Evolutionary conservation across 495 filamentous ascomycete genomes (phyloP).

Genomic region (Aspergillus sparsus): DNA sequence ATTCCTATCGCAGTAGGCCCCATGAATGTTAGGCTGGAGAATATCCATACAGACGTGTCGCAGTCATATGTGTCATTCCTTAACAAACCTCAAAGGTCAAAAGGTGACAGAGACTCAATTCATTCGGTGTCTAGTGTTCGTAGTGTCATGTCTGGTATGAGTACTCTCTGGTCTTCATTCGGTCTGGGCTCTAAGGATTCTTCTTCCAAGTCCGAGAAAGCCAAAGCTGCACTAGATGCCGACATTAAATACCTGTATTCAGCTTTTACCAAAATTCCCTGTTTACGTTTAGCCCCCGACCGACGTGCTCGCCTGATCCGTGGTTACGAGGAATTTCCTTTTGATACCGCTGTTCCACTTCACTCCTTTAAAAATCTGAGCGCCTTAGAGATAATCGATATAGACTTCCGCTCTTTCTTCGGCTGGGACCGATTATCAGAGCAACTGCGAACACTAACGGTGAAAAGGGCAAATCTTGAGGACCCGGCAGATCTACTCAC

Average conservation of each 20-base stretch:
- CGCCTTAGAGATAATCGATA: slow-evolving; percentile 87
- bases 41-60: slow-evolving; percentile 82
- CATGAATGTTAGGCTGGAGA: slow-evolving; percentile 94
- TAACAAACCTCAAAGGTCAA: slow-evolving; percentile 69
- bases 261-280: slow-evolving; percentile 97
- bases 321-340: slow-evolving; percentile 96
- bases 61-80: slow-evolving; percentile 96
- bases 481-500: slow-evolving; percentile 88
- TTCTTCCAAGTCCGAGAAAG: slow-evolving; percentile 77
- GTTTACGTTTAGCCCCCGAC: slow-evolving; percentile 82
- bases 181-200: slow-evolving; percentile 74
- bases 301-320: slow-evolving; percentile 83
- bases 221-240: slow-evolving; percentile 77
- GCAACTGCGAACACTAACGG: slow-evolving; percentile 82
- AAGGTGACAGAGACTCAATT: slow-evolving; percentile 83
- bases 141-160: slow-evolving; percentile 97
- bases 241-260: slow-evolving; percentile 97
- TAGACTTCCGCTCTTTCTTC: slow-evolving; percentile 95
- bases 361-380: slow-evolving; percentile 95
- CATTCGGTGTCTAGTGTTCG: slow-evolving; percentile 94
- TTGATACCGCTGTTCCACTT: slow-evolving; percentile 95
- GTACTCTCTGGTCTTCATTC: slow-evolving; percentile 85
- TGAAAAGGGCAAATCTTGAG: slow-evolving; percentile 84
- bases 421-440: slow-evolving; percentile 95
- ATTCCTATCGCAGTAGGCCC: slow-evolving; percentile 85